Evolutionary conservation across 176 grass and related monocot genomes (phyloP).

Genomic region (Urochloa ruziziensis): DNA sequence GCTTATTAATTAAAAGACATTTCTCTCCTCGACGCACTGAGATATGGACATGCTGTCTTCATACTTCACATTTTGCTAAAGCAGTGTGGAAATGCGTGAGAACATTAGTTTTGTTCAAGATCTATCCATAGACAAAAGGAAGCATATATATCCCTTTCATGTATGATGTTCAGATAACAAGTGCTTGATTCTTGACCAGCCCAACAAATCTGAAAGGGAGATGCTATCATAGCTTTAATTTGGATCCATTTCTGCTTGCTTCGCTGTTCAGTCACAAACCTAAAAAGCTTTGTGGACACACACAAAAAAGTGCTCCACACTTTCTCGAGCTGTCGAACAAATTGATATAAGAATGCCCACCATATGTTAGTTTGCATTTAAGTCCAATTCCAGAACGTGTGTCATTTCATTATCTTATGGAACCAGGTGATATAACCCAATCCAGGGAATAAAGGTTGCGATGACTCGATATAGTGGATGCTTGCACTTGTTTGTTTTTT

Average conservation of each 20-base stretch:
- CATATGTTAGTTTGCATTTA: background rate
- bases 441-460: background rate
- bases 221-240: background rate
- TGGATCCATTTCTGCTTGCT: background rate
- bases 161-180: slow-evolving; percentile 31
- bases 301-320: background rate
- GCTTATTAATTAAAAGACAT: too few species aligned
- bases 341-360: background rate
- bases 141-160: slow-evolving; percentile 24
- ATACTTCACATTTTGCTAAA: background rate
- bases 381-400: slow-evolving; percentile 21
- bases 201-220: slow-evolving; percentile 37
- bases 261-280: background rate
- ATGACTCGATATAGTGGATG: background rate
- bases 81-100: slow-evolving; percentile 7
- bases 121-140: slow-evolving; percentile 1
- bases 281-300: slow-evolving; percentile 7
- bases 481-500: slow-evolving; percentile 28
- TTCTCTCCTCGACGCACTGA: slow-evolving; percentile 6
- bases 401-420: slow-evolving; percentile 4
- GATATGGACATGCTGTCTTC: slow-evolving; percentile 4
- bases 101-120: background rate
- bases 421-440: slow-evolving; percentile 2
- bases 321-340: background rate
- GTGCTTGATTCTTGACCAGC: slow-evolving; percentile 24